Evolutionary conservation across 768 basidiomycete genomes (phyloP).

Genomic region (Collybia mongolica): DNA sequence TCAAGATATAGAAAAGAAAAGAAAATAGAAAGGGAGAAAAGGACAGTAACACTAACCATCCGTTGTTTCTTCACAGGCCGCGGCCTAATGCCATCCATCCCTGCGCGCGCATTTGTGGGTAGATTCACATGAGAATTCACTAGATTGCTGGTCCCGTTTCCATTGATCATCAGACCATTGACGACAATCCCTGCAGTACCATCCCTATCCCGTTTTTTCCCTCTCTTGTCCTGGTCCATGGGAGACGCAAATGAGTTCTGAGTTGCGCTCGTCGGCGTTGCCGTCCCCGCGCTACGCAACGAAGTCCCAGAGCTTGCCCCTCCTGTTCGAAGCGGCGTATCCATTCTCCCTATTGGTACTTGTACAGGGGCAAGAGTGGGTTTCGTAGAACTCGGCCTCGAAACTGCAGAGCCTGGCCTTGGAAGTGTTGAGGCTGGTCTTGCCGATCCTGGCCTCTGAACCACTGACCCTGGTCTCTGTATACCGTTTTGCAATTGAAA

Average conservation of each 20-base stretch:
- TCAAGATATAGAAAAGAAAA: constrained; percentile 3
- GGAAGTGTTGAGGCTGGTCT: constrained; percentile 20
- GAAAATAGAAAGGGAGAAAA: constrained; percentile 10
- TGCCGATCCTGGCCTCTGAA: constrained; percentile 17
- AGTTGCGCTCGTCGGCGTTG: constrained; percentile 31
- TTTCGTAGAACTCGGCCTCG: constrained; percentile 18
- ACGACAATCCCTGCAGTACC: constrained; percentile 17
- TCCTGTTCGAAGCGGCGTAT: constrained; percentile 14
- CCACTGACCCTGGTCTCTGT: constrained; percentile 32
- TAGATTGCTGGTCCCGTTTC: constrained; percentile 4
- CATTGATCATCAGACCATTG: constrained; percentile 26
- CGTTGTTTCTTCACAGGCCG: constrained; percentile 76
- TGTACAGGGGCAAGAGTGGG: constrained; percentile 18
- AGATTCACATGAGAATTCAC: constrained; percentile 12
- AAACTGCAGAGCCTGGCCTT: constrained; percentile 22
- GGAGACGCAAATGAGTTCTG: constrained; percentile 11
- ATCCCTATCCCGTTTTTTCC: constrained; percentile 43
- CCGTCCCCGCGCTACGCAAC: constrained; percentile 19
- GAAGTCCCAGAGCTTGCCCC: constrained; percentile 15
- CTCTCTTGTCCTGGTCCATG: constrained; percentile 26
- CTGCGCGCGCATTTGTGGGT: constrained; percentile 55
- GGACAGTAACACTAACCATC: constrained; percentile 47
- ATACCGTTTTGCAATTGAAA: constrained; percentile 17
- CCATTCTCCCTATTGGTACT: constrained; percentile 16
- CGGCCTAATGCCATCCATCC: constrained; percentile 55